Evolutionary conservation across 805 yeast species (phyloP).

Genomic region (Zygosaccharomyces kombuchaensis): DNA sequence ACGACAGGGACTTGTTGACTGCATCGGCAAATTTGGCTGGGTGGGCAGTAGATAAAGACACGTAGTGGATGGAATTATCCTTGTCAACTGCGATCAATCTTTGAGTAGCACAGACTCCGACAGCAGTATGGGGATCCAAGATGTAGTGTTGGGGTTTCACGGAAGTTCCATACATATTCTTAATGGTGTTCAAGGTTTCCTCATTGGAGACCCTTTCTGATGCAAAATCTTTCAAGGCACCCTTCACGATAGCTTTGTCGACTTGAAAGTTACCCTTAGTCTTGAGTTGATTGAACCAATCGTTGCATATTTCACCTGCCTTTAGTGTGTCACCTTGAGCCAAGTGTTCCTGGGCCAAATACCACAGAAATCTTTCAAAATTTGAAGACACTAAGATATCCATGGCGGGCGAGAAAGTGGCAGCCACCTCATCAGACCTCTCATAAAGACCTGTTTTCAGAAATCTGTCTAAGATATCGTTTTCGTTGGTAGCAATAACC

Average conservation of each 20-base stretch:
- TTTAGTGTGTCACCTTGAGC: constrained; percentile 49
- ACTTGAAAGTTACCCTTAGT: constrained; percentile 71
- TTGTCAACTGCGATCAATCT: constrained; percentile 50
- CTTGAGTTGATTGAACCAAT: constrained; percentile 79
- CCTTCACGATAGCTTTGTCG: constrained; percentile 55
- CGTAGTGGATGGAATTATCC: constrained; percentile 43
- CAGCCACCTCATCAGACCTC: constrained; percentile 70
- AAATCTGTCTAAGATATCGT: constrained; percentile 92
- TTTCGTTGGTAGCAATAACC: constrained; percentile 92
- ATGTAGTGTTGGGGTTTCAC: constrained; percentile 62
- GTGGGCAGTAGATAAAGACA: constrained; percentile 94
- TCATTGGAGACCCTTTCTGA: constrained; percentile 77
- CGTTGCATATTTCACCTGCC: constrained; percentile 69
- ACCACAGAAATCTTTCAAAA: constrained; percentile 96
- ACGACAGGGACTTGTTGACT: constrained; percentile 71
- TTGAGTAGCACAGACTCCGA: constrained; percentile 80
- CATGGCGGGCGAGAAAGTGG: constrained; percentile 97
- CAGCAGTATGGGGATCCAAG: constrained; percentile 95
- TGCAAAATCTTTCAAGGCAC: constrained; percentile 66
- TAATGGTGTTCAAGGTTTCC: constrained; percentile 78
- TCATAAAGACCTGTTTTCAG: constrained; percentile 81
- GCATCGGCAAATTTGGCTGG: constrained; percentile 99
- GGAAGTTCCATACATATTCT: constrained; percentile 54
- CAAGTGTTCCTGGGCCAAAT: constrained; percentile 67
- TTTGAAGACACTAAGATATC: constrained; percentile 93